A percentile compares a stretch with the other conserved stretches of the same genome.
phyloP scores from a whole-genome alignment of 1,139 yeast genomes.

The Blastobotrys buckinghamii region DNA sequence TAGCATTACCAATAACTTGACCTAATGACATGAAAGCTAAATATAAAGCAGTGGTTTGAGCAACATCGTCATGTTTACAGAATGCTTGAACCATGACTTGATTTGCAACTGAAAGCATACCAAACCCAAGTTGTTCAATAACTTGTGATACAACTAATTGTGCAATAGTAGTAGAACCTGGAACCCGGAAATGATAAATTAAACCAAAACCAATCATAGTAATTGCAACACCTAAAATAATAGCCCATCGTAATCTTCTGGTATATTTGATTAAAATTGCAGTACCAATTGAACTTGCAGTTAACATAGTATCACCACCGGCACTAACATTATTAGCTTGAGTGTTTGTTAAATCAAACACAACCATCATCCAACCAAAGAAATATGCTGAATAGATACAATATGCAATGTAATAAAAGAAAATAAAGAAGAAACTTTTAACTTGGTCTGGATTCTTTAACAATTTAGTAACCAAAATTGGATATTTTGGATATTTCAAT shows the following conservation, averaged over 20 bases:
- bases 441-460: conserved; percentile 11
- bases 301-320: conserved; percentile 47
- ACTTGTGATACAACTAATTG: conserved; percentile 17
- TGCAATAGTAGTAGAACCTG: conserved; percentile 15
- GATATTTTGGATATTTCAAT: conserved; percentile 14
- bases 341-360: conserved; percentile 41
- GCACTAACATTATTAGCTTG: conserved; percentile 62
- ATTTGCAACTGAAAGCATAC: conserved; percentile 17
- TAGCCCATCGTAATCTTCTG: conserved; percentile 52
- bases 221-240: conserved; percentile 46
- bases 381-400: conserved; percentile 17
- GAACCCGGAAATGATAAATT: conserved; percentile 10
- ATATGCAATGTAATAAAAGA: conserved; percentile 16
- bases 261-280: conserved; percentile 43
- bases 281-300: conserved; percentile 43
- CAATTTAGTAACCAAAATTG: conserved; percentile 12
- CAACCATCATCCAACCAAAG: conserved; percentile 46
- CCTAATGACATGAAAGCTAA: conserved; percentile 20
- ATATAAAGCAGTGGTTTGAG: conserved; percentile 21
- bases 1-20: conserved; percentile 16
- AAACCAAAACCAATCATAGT: conserved; percentile 53
- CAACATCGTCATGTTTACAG: conserved; percentile 19
- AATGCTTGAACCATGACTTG: conserved; percentile 22
- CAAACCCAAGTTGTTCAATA: conserved; percentile 21
- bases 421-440: conserved; percentile 14